Evolutionary conservation across 2,329 filamentous ascomycete genomes (phyloP).

Genomic region (Fusarium foetens): DNA sequence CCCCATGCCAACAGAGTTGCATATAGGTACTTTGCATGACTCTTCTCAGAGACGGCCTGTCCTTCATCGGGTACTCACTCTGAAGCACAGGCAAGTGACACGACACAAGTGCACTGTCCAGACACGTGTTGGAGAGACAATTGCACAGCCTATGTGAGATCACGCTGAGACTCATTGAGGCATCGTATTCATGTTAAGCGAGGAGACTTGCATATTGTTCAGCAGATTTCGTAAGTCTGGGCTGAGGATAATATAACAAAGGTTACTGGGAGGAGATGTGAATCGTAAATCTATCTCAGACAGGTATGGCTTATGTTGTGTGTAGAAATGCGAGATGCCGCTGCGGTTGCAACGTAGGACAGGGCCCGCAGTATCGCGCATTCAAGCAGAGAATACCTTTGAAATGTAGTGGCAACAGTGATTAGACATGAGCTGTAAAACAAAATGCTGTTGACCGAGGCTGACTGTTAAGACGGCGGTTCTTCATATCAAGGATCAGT

Average conservation of each 20-base stretch:
- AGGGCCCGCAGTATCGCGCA: conserved; percentile 14
- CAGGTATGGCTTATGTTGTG: conserved; percentile 30
- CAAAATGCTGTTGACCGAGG: background rate
- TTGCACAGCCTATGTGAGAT: conserved; percentile 21
- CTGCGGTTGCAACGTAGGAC: conserved; percentile 38
- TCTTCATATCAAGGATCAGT: background rate
- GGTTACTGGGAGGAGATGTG: background rate
- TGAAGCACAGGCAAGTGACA: conserved; percentile 31
- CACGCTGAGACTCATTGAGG: background rate
- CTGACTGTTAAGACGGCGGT: background rate
- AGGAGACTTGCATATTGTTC: background rate
- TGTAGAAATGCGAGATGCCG: conserved; percentile 38
- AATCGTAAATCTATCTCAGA: conserved; percentile 26
- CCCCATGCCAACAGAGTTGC: background rate
- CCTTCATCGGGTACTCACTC: conserved; percentile 31
- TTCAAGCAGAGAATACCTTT: conserved; percentile 2
- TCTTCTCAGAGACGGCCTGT: conserved; percentile 22
- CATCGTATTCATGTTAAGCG: conserved; percentile 10
- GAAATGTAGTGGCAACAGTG: background rate
- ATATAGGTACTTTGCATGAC: conserved; percentile 21
- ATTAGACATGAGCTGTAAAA: conserved; percentile 3
- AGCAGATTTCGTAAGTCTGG: background rate
- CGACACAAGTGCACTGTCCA: conserved; percentile 17
- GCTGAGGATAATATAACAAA: background rate
- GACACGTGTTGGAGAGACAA: conserved; percentile 37